Conservation (phyloP, 1,284 basidiomycete genomes). For the Naganishia sp. region DNA sequence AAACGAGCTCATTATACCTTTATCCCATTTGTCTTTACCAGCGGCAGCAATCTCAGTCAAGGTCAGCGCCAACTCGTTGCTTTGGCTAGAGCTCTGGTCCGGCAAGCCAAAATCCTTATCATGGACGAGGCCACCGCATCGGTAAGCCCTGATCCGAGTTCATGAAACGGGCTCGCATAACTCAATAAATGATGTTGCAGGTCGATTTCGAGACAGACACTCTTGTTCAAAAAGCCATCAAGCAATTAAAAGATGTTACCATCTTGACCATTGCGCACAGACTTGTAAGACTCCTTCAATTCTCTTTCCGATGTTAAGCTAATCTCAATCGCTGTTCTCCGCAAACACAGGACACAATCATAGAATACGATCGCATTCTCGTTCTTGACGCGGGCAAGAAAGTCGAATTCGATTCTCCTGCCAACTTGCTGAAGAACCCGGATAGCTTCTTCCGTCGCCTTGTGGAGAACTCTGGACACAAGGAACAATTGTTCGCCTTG, state of each 20-base stretch:
- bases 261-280: conserved; percentile 56
- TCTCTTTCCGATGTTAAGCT: background rate
- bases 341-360: conserved; percentile 46
- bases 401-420: conserved; percentile 62
- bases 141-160: background rate
- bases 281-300: conserved; percentile 41
- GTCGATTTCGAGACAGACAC: conserved; percentile 57
- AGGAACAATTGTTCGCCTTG: conserved; percentile 8
- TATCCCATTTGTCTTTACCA: background rate
- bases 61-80: conserved; percentile 69
- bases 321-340: background rate
- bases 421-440: conserved; percentile 58
- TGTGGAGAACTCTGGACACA: conserved; percentile 25
- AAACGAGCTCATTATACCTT: too few species aligned
- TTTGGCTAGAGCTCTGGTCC: conserved; percentile 59
- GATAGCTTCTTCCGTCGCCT: conserved; percentile 28
- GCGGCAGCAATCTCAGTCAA: conserved; percentile 66
- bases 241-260: conserved; percentile 55
- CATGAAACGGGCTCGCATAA: conserved; percentile 33
- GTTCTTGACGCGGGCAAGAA: conserved; percentile 59
- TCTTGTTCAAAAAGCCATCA: conserved; percentile 57
- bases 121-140: conserved; percentile 59
- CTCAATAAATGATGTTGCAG: conserved; percentile 8
- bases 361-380: conserved; percentile 59
- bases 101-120: conserved; percentile 58